Base-by-base conservation (phyloP, 2,329 filamentous ascomycete genomes). In the Colletotrichum caudatum region DNA sequence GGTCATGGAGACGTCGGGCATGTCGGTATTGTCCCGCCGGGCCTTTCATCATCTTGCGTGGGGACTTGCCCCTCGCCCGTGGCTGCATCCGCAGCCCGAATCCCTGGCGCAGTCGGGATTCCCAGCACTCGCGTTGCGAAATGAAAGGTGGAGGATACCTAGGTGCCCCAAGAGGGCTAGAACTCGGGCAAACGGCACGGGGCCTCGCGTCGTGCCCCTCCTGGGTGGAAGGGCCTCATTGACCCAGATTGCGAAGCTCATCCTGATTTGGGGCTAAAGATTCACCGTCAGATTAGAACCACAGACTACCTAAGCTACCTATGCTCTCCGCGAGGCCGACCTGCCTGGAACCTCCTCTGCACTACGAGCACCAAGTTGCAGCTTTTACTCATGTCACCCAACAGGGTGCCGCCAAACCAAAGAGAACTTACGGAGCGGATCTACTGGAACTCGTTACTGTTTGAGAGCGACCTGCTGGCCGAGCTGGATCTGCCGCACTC, bases 301-400 rank as follows among this genome's bases (percentile, higher is more conserved):
- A 62, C 35, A 11, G 39, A 4, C 29, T 29, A 29, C 29, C 29
- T 4, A 4, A 29, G 29, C 3, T 29, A 29, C 29, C 9, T 20
- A 48, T 37, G n/a, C 26, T 50, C 48, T 58, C 18, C 23, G 33
- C 26, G 50, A 61, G 53, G 53, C 26, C 16, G 37, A 65, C 39
- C 23, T 18, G 93, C 93, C 0, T 96, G 93, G 93, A 95, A 88
- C 73, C 82, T 95, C 20, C 83, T 96, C 5, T 94, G 92, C 76
- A 94, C 91, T 69, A 93, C 93, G 4, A 94, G 92, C 80, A 93
- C 92, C 77, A 96, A 95, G 78, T 84, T 95, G 56, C 93, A 96
- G 78, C 85, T 96, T 29, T 85, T 95, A 41, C 86, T 95, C 54
- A 93, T 92, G 82, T 89, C 91, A 2, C 92, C 92, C 16, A 91